phyloP scores from a whole-genome alignment of 2,329 filamentous ascomycete species.

The Lachnellula arida region DNA sequence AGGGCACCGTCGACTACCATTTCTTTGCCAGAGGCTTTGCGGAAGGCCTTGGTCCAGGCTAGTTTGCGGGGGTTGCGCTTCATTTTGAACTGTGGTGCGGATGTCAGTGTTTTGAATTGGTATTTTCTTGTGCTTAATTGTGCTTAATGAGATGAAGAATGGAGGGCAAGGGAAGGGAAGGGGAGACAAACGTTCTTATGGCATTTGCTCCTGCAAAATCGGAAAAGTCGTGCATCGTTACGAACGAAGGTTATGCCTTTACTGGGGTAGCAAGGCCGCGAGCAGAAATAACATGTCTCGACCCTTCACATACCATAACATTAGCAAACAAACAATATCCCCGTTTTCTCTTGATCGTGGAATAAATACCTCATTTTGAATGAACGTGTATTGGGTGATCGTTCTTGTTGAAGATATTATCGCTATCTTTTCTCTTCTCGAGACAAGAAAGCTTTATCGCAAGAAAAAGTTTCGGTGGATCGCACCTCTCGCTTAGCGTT shows the following conservation, averaged over 20 bases:
- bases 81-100: conserved; percentile 72
- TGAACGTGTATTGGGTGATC: conserved; percentile 4
- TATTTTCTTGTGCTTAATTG: not conserved
- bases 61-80: conserved; percentile 96
- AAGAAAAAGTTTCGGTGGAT: too few relatives aligned
- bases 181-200: conserved; percentile 31
- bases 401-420: too few relatives aligned
- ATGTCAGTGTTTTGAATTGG: not conserved
- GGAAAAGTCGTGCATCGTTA: conserved; percentile 44
- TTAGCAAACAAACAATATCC: not conserved
- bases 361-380: conserved; percentile 22
- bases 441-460: too few relatives aligned
- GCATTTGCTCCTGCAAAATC: conserved; percentile 53
- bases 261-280: conserved; percentile 60
- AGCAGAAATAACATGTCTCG: conserved; percentile 69
- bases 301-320: conserved; percentile 34
- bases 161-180: not conserved
- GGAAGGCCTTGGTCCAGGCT: conserved; percentile 95
- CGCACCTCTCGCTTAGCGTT: too few relatives aligned
- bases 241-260: conserved; percentile 47
- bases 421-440: conserved; percentile 12
- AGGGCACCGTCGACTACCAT: conserved; percentile 94
- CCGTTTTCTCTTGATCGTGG: too few relatives aligned
- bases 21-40: conserved; percentile 75
- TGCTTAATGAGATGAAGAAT: not conserved